These are phyloP conservation scores for Zelonia costaricensis DNA, from an alignment of 208 protist species.

Conservation along the genomic window DNA sequence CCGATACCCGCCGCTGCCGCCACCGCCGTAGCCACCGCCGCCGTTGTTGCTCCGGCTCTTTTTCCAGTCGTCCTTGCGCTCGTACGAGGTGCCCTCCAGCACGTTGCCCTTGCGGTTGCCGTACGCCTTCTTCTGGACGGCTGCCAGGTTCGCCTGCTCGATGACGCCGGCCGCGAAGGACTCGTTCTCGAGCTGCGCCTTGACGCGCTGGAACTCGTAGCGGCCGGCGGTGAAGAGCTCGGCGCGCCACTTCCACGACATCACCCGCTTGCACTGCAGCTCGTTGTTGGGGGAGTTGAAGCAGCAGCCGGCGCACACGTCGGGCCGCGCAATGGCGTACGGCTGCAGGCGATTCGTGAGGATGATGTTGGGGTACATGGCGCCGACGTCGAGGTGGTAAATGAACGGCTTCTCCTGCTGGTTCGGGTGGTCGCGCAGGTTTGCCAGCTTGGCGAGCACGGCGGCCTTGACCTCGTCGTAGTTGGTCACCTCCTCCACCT, in stretches of 20 bases:
- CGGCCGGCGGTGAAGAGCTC: constrained; percentile 96
- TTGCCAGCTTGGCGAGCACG: constrained; percentile 79
- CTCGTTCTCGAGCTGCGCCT: constrained; percentile 97
- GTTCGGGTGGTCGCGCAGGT: constrained; percentile 89
- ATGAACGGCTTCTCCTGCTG: constrained; percentile 95
- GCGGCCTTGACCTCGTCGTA: constrained; percentile 83
- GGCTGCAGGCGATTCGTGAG: constrained; percentile 99
- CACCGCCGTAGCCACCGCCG: constrained; percentile 5
- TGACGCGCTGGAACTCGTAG: constrained; percentile 95
- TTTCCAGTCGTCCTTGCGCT: constrained; percentile 62
- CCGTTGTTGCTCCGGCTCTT: constrained; percentile 28
- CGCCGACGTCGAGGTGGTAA: constrained; percentile 99
- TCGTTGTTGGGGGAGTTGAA: constrained; percentile 97
- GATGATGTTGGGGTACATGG: constrained; percentile 99
- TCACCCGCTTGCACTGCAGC: constrained; percentile 95
- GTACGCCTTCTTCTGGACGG: constrained; percentile 91
- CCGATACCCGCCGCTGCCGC: constrained; percentile 66
- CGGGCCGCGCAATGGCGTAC: constrained; percentile 94
- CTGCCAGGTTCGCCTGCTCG: constrained; percentile 83
- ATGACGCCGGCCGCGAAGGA: constrained; percentile 82
- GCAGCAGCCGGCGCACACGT: constrained; percentile 96
- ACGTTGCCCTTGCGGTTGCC: constrained; percentile 92
- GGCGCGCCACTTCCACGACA: constrained; percentile 99
- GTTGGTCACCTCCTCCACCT: constrained; percentile 94
- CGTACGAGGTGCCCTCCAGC: constrained; percentile 86